Evolutionary conservation across 2,329 filamentous ascomycete species (phyloP).

Genomic region (Endoconidiophora polonica): DNA sequence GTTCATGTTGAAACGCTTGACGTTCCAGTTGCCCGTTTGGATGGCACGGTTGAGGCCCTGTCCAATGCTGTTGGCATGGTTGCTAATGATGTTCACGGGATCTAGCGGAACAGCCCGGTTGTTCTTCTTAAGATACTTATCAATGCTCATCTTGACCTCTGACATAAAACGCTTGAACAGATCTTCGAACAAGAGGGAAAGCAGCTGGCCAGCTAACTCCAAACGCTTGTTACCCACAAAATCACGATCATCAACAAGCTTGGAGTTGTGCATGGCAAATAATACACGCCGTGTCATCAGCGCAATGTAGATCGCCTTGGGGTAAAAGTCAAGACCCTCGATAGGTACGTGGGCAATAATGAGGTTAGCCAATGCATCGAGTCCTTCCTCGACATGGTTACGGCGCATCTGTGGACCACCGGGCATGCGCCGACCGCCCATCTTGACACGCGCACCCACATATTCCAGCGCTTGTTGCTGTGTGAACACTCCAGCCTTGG

Average conservation of each 20-base stretch:
- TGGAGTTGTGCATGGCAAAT: slow-evolving; percentile 81
- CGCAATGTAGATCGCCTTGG: slow-evolving; percentile 91
- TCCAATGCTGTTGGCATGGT: slow-evolving; percentile 75
- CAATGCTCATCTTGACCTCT: slow-evolving; percentile 81
- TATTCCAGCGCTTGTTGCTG: slow-evolving; percentile 94
- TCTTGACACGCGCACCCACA: slow-evolving; percentile 73
- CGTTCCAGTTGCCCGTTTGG: slow-evolving; percentile 91
- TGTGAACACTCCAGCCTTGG: slow-evolving; percentile 69
- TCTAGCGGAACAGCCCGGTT: slow-evolving; percentile 80
- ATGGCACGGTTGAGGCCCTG: slow-evolving; percentile 90
- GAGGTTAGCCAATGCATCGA: slow-evolving; percentile 82
- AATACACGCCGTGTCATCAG: slow-evolving; percentile 95
- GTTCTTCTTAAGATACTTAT: slow-evolving; percentile 89
- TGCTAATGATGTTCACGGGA: slow-evolving; percentile 66
- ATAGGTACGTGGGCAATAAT: slow-evolving; percentile 92
- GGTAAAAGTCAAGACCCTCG: slow-evolving; percentile 78
- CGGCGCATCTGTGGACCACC: slow-evolving; percentile 40
- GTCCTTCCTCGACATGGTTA: slow-evolving; percentile 76
- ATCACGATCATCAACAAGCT: slow-evolving; percentile 85
- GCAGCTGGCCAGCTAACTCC: slow-evolving; percentile 82
- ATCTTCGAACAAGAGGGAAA: slow-evolving; percentile 91
- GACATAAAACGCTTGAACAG: slow-evolving; percentile 89
- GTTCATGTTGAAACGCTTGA: slow-evolving; percentile 98
- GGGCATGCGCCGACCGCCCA: slow-evolving; percentile 51
- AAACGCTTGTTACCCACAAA: slow-evolving; percentile 96